These are phyloP conservation scores for Penicillium manginii DNA, from an alignment of 495 filamentous ascomycete genomes.

Conservation along the genomic window DNA sequence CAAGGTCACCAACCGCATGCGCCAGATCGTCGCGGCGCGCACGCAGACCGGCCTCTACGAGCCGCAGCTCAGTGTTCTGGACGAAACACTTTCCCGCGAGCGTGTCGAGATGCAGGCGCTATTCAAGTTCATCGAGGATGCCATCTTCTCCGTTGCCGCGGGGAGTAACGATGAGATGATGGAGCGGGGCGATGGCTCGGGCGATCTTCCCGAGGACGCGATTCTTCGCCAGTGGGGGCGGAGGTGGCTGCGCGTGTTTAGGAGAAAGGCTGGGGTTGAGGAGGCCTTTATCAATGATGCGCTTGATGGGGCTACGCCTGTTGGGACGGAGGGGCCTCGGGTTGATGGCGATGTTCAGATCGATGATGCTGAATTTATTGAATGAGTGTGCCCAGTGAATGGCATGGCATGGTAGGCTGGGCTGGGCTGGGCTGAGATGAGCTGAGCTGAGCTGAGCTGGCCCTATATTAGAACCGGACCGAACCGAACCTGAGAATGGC, in stretches of 20 bases:
- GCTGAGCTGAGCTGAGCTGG: no score
- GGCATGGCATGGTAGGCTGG: no score
- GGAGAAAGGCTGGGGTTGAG: constrained; percentile 80
- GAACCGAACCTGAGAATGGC: no score
- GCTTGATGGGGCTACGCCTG: constrained; percentile 39
- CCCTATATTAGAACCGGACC: no score
- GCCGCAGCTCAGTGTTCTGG: constrained; percentile 64
- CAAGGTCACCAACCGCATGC: constrained; percentile 89
- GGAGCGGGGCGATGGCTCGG: constrained; percentile 53
- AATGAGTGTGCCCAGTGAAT: background rate
- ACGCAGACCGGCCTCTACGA: constrained; percentile 56
- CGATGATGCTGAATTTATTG: background rate
- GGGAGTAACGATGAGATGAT: constrained; percentile 74
- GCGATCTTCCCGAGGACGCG: constrained; percentile 53
- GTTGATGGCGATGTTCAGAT: constrained; percentile 16
- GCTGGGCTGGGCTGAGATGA: no score
- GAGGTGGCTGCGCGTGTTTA: constrained; percentile 84
- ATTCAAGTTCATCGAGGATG: constrained; percentile 81
- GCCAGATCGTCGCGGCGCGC: constrained; percentile 73
- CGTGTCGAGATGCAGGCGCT: constrained; percentile 73
- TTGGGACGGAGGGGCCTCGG: constrained; percentile 42
- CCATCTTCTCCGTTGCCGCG: constrained; percentile 69
- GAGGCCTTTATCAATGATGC: constrained; percentile 62
- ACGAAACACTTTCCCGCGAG: constrained; percentile 68
- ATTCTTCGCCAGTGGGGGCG: constrained; percentile 80